phyloP scores from a whole-genome alignment of 371 early-diverging fungal species.

The Batrachochytrium dendrobatidis region DNA sequence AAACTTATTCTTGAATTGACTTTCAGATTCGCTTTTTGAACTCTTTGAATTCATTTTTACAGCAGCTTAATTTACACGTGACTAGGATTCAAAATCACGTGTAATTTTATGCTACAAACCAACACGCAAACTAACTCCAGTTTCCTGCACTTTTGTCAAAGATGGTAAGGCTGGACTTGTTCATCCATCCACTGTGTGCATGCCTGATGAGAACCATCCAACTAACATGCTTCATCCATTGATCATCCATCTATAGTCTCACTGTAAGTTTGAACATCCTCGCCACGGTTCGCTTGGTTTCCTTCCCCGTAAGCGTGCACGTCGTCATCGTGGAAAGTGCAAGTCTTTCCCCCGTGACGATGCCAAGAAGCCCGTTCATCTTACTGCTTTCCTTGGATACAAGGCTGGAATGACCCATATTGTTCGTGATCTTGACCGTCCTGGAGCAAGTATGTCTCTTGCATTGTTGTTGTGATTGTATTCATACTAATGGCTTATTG shows the following conservation, averaged over 20 bases:
- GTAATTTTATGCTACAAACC: no score
- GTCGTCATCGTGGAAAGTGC: constrained; percentile 89
- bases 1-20: no score
- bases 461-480: not conserved
- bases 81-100: no score
- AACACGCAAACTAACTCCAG: no score
- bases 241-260: constrained; percentile 62
- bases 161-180: no score
- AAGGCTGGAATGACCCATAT: constrained; percentile 99
- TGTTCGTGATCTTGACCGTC: constrained; percentile 96
- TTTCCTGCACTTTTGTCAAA: no score
- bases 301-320: constrained; percentile 97
- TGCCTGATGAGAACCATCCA: no score
- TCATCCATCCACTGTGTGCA: no score
- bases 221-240: no score
- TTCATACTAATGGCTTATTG: not conserved
- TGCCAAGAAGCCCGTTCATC: constrained; percentile 89
- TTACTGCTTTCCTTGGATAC: constrained; percentile 99
- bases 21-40: no score
- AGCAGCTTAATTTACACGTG: no score
- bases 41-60: no score
- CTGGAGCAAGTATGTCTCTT: constrained; percentile 77
- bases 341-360: constrained; percentile 99
- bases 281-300: constrained; percentile 84
- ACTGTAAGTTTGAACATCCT: constrained; percentile 68